Conservation (phyloP, 176 grass and related monocot genomes). For the Cocos nucifera region DNA sequence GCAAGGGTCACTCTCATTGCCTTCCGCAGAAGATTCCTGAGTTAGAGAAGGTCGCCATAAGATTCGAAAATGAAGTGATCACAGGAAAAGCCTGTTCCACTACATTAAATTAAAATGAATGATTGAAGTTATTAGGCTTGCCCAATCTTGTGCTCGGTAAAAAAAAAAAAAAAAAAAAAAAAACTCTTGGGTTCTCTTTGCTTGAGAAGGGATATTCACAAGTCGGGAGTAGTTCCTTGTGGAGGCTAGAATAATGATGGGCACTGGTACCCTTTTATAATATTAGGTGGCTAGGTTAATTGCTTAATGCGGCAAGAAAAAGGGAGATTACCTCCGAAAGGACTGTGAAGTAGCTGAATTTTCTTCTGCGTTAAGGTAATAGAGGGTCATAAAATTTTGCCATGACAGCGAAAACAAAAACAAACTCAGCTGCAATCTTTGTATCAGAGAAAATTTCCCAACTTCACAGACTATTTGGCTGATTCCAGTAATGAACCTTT, state of each 20-base stretch:
- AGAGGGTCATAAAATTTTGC: no score
- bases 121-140: not conserved
- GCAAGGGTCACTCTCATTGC: constrained; percentile 34
- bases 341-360: constrained; percentile 79
- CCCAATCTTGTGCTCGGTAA: constrained; percentile 11
- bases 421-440: no score
- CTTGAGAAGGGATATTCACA: no score
- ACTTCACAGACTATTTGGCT: no score
- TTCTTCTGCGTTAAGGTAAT: constrained; percentile 32
- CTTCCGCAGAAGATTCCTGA: constrained; percentile 1
- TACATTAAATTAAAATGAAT: no score
- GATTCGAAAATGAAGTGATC: constrained; percentile 32
- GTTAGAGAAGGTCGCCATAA: constrained; percentile 20
- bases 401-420: no score
- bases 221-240: constrained; percentile 6
- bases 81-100: not conserved
- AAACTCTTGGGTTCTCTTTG: not conserved
- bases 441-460: no score
- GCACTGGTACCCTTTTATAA: no score
- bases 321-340: constrained; percentile 3
- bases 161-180: constrained; percentile 8
- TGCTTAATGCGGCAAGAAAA: not conserved
- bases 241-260: constrained; percentile 2
- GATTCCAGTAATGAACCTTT: no score
- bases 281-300: no score